phyloP scores from a whole-genome alignment of 441 rosid genomes.

The Gossypium davidsonii region DNA sequence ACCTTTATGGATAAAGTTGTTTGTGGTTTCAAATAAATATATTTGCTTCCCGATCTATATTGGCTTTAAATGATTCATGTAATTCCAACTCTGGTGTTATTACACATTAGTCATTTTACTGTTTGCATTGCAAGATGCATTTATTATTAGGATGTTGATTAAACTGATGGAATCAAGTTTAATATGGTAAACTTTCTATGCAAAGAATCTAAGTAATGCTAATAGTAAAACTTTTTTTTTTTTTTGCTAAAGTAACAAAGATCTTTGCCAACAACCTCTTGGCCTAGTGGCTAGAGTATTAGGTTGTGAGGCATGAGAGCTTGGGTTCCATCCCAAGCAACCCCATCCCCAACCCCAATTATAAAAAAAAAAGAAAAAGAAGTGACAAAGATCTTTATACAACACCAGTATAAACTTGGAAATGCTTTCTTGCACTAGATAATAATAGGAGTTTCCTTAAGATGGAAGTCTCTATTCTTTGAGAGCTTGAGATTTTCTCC shows the following conservation, averaged over 20 bases:
- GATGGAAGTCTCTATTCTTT: background rate
- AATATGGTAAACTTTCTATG: background rate
- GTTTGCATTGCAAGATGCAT: background rate
- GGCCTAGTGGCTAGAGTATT: no score
- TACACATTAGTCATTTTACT: background rate
- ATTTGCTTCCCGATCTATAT: background rate
- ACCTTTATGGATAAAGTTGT: conserved; percentile 7
- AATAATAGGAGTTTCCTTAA: background rate
- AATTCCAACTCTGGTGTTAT: background rate
- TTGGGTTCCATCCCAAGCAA: no score
- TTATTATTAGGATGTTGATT: background rate
- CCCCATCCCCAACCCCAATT: no score
- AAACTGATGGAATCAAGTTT: background rate
- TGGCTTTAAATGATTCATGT: background rate
- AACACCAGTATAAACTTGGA: background rate
- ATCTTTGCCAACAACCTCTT: no score
- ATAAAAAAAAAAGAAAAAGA: no score
- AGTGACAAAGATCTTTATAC: background rate
- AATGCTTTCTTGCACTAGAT: background rate
- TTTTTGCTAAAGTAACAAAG: background rate
- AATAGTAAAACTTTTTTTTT: background rate
- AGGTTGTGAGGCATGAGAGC: no score
- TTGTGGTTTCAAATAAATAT: background rate
- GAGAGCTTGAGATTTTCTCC: background rate
- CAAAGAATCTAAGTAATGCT: conserved; percentile 1